Percentiles rank a stretch among this genome's conserved stretches.
phyloP scores from a whole-genome alignment of 352 stramenopile species.

The Pythium phragmitis region DNA sequence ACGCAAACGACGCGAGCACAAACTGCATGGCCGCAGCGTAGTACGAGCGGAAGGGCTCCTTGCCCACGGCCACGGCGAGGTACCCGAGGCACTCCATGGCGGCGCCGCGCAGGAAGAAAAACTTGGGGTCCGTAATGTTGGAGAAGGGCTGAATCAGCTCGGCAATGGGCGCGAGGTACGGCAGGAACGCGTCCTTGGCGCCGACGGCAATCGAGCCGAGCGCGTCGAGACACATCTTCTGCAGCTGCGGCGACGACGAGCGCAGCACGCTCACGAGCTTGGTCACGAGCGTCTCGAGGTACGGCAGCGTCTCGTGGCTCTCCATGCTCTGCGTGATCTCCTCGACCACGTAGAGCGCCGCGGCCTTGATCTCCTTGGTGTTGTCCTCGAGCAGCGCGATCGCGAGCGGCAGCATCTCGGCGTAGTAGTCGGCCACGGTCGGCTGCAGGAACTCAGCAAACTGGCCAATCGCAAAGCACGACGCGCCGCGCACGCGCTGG shows the following conservation, averaged over 20 bases:
- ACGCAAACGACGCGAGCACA: slow-evolving; percentile 90
- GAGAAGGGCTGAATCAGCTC: slow-evolving; percentile 90
- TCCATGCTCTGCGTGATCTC: slow-evolving; percentile 99
- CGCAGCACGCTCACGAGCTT: slow-evolving; percentile 95
- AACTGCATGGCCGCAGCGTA: slow-evolving; percentile 94
- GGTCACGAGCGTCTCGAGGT: slow-evolving; percentile 94
- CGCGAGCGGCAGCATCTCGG: slow-evolving; percentile 95
- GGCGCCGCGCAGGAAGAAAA: slow-evolving; percentile 92
- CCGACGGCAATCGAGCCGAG: slow-evolving; percentile 96
- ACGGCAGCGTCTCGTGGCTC: slow-evolving; percentile 91
- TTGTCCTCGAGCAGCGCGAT: slow-evolving; percentile 94
- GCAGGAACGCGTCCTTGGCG: slow-evolving; percentile 96
- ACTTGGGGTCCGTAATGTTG: slow-evolving; percentile 90
- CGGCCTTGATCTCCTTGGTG: slow-evolving; percentile 93
- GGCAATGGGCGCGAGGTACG: slow-evolving; percentile 91
- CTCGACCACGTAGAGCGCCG: slow-evolving; percentile 97
- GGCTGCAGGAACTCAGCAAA: slow-evolving; percentile 98
- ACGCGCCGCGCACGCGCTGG: slow-evolving; percentile 94
- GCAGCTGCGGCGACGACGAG: slow-evolving; percentile 88
- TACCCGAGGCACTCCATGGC: slow-evolving; percentile 98
- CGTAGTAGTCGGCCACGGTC: slow-evolving; percentile 94
- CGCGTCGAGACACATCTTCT: slow-evolving; percentile 97
- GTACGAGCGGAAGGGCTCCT: slow-evolving; percentile 95
- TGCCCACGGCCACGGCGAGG: slow-evolving; percentile 95
- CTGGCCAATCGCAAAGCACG: slow-evolving; percentile 98